Conservation (phyloP, 306 rosid genomes). For the Citrullus colocynthis region DNA sequence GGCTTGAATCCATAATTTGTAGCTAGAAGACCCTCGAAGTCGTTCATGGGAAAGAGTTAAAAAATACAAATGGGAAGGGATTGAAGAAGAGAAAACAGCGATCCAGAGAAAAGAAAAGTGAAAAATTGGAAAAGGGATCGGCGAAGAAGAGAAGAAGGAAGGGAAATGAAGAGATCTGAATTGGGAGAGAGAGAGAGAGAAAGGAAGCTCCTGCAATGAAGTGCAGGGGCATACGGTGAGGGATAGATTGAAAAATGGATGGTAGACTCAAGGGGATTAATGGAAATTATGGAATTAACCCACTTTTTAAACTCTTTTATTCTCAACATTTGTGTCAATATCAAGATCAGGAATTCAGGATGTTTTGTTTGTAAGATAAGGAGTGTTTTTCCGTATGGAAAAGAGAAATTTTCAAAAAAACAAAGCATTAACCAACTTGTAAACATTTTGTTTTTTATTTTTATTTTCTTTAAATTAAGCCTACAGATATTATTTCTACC, state of each 20-base stretch:
- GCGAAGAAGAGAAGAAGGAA: background rate
- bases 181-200: background rate
- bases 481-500: too few species aligned
- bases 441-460: too few species aligned
- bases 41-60: slow-evolving; percentile 41
- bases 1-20: slow-evolving; percentile 71
- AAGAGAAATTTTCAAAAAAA: too few species aligned
- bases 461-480: too few species aligned
- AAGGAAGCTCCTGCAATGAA: background rate
- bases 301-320: background rate
- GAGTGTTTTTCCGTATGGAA: too few species aligned
- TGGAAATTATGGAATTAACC: background rate
- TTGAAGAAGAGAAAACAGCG: background rate
- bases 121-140: background rate
- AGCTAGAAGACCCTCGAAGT: slow-evolving; percentile 72
- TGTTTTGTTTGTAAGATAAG: too few species aligned
- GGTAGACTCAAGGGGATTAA: background rate
- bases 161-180: background rate
- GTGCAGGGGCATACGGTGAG: slow-evolving; percentile 3
- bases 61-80: background rate
- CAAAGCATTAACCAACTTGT: too few species aligned
- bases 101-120: background rate
- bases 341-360: background rate
- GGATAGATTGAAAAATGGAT: slow-evolving; percentile 1
- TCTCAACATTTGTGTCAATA: background rate